Percentiles rank a stretch among this genome's conserved stretches.
These are phyloP conservation scores for Umbelopsis sp. DNA, from an alignment of 371 early-diverging fungal genomes.

Conservation along the genomic window DNA sequence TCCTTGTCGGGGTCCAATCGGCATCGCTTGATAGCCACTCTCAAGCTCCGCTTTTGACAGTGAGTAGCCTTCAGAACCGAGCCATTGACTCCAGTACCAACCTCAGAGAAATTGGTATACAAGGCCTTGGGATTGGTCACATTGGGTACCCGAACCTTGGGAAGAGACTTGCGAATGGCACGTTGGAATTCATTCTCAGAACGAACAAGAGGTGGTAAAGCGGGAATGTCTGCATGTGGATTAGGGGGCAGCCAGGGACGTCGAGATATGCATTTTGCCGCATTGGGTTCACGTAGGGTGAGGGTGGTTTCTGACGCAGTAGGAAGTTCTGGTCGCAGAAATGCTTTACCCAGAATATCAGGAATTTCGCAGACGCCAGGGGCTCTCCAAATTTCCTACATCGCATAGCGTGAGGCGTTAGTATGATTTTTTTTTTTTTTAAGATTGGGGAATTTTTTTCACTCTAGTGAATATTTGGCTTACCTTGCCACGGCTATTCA, in stretches of 20 bases:
- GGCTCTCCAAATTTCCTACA: constrained; percentile 45
- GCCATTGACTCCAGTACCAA: constrained; percentile 61
- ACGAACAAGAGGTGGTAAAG: constrained; percentile 42
- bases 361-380: constrained; percentile 53
- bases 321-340: constrained; percentile 40
- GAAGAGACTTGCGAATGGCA: constrained; percentile 46
- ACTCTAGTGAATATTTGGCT: neutral
- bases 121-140: constrained; percentile 45
- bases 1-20: constrained; percentile 52
- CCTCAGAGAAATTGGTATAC: constrained; percentile 49
- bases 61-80: constrained; percentile 47
- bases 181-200: constrained; percentile 47
- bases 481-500: constrained; percentile 11
- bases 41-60: constrained; percentile 44
- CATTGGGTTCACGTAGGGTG: constrained; percentile 28
- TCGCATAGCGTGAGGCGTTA: constrained; percentile 1
- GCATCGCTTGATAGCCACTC: constrained; percentile 53
- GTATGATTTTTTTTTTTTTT: neutral
- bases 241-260: constrained; percentile 52
- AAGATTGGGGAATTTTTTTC: too few relatives aligned
- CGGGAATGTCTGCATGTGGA: constrained; percentile 42
- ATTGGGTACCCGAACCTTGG: constrained; percentile 41
- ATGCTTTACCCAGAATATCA: constrained; percentile 47
- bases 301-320: constrained; percentile 12
- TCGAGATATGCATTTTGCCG: constrained; percentile 41